Base-by-base conservation (phyloP, 2,329 filamentous ascomycete genomes). In the Ophiostoma australiae region DNA sequence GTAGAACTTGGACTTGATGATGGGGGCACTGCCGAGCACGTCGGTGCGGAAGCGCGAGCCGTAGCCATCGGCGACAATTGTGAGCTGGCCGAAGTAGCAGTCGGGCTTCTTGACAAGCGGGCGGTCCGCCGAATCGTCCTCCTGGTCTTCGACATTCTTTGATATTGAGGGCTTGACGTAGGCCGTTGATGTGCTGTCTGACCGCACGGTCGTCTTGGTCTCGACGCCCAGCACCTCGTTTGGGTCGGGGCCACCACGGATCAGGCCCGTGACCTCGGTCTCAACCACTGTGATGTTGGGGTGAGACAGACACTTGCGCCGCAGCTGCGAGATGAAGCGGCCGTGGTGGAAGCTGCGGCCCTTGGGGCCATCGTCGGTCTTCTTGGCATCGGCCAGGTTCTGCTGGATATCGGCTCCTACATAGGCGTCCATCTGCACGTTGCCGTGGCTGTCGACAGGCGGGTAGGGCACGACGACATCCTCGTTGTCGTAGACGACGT, bases 261-360 rank as follows among this genome's bases (percentile, higher is more conserved):
- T 86, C 6, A 94, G 86, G 69, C 88, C 88, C 63, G 88, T 90
- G 27, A 91, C 95, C 75, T 94, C 94, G 15, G 93, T 95, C 83
- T 99, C 95, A 75, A 98, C 86, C 39, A 98, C 87, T 31, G 91
- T 94, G 76, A 99, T 93, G 78, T 97, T 97, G 73, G 89, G 84
- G 77, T 94, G 90, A 23, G 81, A 84, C 77, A 88, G 81, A 71
- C 93, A 95, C 35, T 92, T 90, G 76, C 86, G 85, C 72, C 95
- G 88, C 74, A 99, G 82, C 78, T 92, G 89, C 80, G 86, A 88
- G 76, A 99, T 93, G 81, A 99, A 97, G 75, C 93, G 88, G 67
- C 95, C 95, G 81, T 99, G 95, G 82, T 99, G 95, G 79, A 99
- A 99, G 67, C 87, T 87, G 73, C 91, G 84, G 55, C 95, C 95